These are phyloP conservation scores for Suillus placidus DNA, from an alignment of 768 basidiomycete species.

Conservation along the genomic window DNA sequence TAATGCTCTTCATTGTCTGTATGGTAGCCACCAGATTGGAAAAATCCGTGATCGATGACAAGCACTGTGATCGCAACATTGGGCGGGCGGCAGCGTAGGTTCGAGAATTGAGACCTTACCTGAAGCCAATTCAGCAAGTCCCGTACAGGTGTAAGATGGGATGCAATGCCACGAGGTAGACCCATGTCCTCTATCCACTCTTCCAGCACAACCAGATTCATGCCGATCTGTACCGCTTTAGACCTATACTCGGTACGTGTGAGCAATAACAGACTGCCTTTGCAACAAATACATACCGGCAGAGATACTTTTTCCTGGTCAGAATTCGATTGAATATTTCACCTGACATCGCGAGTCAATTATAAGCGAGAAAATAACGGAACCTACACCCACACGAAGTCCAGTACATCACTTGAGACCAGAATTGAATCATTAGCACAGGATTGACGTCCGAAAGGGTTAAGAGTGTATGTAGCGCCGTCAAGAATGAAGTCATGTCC, in stretches of 20 bases:
- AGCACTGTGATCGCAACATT: constrained; percentile 50
- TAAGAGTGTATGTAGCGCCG: constrained; percentile 82
- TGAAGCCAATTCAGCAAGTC: constrained; percentile 89
- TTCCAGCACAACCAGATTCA: constrained; percentile 84
- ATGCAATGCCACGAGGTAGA: constrained; percentile 75
- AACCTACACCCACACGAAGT: constrained; percentile 72
- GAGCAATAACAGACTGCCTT: constrained; percentile 4
- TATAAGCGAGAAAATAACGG: constrained; percentile 12
- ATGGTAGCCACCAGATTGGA: constrained; percentile 87
- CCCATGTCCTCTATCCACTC: constrained; percentile 89
- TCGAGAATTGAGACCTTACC: constrained; percentile 41
- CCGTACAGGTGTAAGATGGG: constrained; percentile 81
- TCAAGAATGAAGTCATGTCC: constrained; percentile 78
- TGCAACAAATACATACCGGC: constrained; percentile 56
- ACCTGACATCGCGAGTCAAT: constrained; percentile 45
- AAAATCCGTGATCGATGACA: constrained; percentile 88
- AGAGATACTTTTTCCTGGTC: constrained; percentile 93
- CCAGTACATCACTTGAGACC: constrained; percentile 99
- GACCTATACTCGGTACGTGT: constrained; percentile 49
- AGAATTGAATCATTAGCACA: constrained; percentile 82
- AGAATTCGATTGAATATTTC: constrained; percentile 85
- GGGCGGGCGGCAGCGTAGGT: constrained; percentile 1
- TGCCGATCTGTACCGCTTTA: constrained; percentile 83
- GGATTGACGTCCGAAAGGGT: constrained; percentile 90
- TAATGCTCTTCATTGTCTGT: constrained; percentile 82